A percentile compares a stretch with the other conserved stretches of the same genome.
Conservation (phyloP, 441 rosid species). For the Erysimum cheiri region DNA sequence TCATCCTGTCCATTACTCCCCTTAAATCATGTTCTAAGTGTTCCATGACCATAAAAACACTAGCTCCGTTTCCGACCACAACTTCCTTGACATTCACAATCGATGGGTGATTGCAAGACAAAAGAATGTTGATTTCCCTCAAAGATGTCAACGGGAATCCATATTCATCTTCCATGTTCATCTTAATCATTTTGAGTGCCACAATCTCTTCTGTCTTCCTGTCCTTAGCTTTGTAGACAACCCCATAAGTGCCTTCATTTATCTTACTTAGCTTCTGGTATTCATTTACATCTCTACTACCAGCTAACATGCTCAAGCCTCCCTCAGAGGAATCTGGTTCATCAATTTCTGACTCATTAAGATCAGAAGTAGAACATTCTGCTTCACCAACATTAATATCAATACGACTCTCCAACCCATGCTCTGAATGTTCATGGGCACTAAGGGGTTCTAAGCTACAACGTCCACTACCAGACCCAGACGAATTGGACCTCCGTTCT, state of each 20-base stretch:
- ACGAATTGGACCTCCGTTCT: constrained; percentile 37
- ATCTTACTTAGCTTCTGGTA: constrained; percentile 78
- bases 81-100: constrained; percentile 84
- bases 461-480: constrained; percentile 42
- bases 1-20: constrained; percentile 71
- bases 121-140: constrained; percentile 85
- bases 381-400: constrained; percentile 41
- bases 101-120: constrained; percentile 72
- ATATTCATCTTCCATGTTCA: constrained; percentile 58
- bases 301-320: constrained; percentile 61
- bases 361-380: constrained; percentile 49
- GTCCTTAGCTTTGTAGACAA: constrained; percentile 84
- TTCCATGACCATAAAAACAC: constrained; percentile 92
- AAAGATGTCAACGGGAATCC: constrained; percentile 79
- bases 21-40: constrained; percentile 88
- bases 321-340: constrained; percentile 44
- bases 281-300: constrained; percentile 75
- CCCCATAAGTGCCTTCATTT: constrained; percentile 88
- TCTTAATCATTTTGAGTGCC: constrained; percentile 88
- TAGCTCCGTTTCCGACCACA: constrained; percentile 62
- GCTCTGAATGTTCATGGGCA: constrained; percentile 39
- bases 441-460: constrained; percentile 31
- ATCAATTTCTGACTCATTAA: constrained; percentile 52
- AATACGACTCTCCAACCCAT: constrained; percentile 37
- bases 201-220: constrained; percentile 74